These are phyloP conservation scores for Aspergillus kassunensis DNA, from an alignment of 495 filamentous ascomycete genomes.

Conservation along the genomic window DNA sequence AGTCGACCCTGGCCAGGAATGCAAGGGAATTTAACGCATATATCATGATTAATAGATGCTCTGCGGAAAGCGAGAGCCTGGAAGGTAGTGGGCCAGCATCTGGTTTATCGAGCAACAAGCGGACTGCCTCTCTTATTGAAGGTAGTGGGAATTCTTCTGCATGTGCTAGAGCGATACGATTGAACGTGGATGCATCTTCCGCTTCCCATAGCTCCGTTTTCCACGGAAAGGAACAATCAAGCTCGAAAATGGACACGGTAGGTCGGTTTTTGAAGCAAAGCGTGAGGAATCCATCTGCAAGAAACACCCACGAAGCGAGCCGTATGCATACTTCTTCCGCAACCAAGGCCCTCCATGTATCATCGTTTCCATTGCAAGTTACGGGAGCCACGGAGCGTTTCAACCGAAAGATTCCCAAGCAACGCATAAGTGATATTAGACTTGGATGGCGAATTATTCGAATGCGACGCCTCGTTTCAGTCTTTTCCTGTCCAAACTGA, in stretches of 20 bases:
- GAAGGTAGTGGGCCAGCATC: conserved; percentile 17
- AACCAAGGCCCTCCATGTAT: conserved; percentile 24
- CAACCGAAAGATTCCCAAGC: conserved; percentile 28
- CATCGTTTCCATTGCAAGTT: conserved; percentile 17
- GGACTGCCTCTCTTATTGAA: conserved; percentile 23
- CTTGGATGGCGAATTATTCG: conserved; percentile 37
- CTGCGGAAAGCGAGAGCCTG: conserved; percentile 26
- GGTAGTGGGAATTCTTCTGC: conserved; percentile 19
- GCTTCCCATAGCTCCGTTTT: conserved; percentile 35
- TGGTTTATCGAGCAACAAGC: conserved; percentile 24
- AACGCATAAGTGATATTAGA: conserved; percentile 33
- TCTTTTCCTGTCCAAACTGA: conserved; percentile 33
- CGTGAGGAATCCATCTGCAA: conserved; percentile 38
- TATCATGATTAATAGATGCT: conserved; percentile 35
- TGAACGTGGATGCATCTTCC: conserved; percentile 28
- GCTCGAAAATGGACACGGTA: conserved; percentile 32
- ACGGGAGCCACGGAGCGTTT: conserved; percentile 20
- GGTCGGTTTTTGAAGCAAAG: conserved; percentile 40
- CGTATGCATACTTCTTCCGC: conserved; percentile 37
- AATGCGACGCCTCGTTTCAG: conserved; percentile 34
- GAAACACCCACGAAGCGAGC: conserved; percentile 36
- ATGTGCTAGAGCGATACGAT: conserved; percentile 15
- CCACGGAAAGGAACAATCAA: conserved; percentile 38
- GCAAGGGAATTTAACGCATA: conserved; percentile 35
- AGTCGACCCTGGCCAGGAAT: conserved; percentile 27